Conservation (phyloP, 306 rosid species). For the Clitoria ternatea region DNA sequence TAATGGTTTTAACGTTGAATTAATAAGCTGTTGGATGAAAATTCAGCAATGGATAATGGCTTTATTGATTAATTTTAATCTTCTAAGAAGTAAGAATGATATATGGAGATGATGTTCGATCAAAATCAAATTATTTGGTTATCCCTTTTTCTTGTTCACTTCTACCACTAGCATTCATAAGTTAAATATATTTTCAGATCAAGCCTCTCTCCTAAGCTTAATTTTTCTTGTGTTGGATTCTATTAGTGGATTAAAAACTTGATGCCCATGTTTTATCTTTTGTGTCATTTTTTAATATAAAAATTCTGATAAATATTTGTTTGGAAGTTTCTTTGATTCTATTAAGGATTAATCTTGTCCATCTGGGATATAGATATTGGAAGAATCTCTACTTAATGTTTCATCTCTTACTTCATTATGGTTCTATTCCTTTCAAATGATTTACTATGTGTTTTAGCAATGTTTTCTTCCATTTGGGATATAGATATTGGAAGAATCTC, state of each 20-base stretch:
- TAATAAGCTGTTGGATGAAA: neutral
- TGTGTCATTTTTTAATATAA: neutral
- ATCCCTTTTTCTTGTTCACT: no score
- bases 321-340: neutral
- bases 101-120: neutral
- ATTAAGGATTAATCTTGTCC: neutral
- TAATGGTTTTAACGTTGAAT: neutral
- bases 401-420: neutral
- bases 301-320: neutral
- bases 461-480: neutral
- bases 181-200: neutral
- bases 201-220: neutral
- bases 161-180: neutral
- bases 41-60: neutral
- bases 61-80: neutral
- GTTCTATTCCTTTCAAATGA: constrained; percentile 9
- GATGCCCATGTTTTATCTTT: neutral
- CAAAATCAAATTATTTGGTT: no score
- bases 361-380: neutral
- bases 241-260: neutral
- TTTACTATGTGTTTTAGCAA: neutral
- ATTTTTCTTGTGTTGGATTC: neutral
- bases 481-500: neutral
- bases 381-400: neutral
- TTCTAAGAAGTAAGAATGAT: neutral